Evolutionary conservation across 352 stramenopile genomes (phyloP).

Genomic region (Phytopythium delawarense): DNA sequence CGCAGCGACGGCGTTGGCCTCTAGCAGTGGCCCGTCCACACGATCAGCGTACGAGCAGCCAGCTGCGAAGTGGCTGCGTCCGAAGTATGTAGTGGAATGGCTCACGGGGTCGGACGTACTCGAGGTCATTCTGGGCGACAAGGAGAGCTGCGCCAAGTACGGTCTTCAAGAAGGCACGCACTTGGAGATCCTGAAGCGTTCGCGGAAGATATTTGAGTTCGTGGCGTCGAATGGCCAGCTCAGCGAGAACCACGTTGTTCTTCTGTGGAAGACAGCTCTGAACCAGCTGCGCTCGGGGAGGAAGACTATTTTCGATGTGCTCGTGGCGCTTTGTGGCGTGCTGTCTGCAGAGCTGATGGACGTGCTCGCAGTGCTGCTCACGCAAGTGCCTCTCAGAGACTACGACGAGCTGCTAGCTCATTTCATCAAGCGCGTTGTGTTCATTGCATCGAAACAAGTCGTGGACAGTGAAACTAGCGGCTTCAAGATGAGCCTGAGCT

Average conservation of each 20-base stretch:
- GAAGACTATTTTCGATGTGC: conserved; percentile 72
- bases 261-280: conserved; percentile 75
- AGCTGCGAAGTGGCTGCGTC: conserved; percentile 65
- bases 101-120: conserved; percentile 69
- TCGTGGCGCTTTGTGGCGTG: conserved; percentile 59
- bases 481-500: conserved; percentile 72
- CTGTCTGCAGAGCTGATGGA: conserved; percentile 73
- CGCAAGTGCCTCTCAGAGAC: conserved; percentile 57
- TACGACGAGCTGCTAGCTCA: conserved; percentile 78
- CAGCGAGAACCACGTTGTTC: conserved; percentile 57
- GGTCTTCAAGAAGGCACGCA: conserved; percentile 72
- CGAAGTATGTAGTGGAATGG: conserved; percentile 79
- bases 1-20: conserved; percentile 22
- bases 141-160: conserved; percentile 60
- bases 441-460: conserved; percentile 67
- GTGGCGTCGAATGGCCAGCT: conserved; percentile 51
- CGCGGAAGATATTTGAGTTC: conserved; percentile 65
- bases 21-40: conserved; percentile 19
- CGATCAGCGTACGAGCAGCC: conserved; percentile 20
- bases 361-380: conserved; percentile 68
- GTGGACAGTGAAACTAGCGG: conserved; percentile 58
- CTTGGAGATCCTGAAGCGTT: conserved; percentile 80
- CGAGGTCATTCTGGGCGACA: conserved; percentile 78
- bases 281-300: conserved; percentile 60
- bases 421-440: conserved; percentile 76